Base-by-base conservation (phyloP, 495 filamentous ascomycete genomes). In the Penicillium egyptiacum region DNA sequence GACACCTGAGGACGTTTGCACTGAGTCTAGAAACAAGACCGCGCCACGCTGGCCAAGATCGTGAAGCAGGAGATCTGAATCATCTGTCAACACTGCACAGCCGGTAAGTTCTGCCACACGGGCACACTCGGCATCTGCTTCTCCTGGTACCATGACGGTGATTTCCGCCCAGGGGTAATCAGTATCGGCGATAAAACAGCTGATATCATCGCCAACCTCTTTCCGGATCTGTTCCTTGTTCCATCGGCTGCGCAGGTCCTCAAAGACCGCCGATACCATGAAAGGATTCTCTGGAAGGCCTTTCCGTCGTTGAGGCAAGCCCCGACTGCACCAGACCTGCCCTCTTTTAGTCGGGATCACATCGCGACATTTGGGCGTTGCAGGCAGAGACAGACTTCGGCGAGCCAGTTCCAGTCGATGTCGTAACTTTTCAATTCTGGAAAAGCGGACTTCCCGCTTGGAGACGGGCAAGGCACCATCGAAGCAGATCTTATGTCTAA, bases 21-120 rank as follows among this genome's bases (percentile, higher is more conserved):
- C 55, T 6, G 85, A 83, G 48, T 76, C 69, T 22, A 91, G 71
- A 60, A 88, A 83, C 5, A 83, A 65, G 2, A 90, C 83, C 5
- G 74, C 70, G 2, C 87, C 84, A 19, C 76, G 40, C 0, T 60
- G 25, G 2, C 86, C 88, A 5, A 90, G 73, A 46, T 89, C 79
- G 62, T 89, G 79, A 0, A 90, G 75, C 20, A 91, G 72, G n/a
- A 91, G 74, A 61, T 92, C 89, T 0, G 89, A 91, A 62, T 92
- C 89, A 23, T 78, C 81, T 8, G 88, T 90, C 11, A 92, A 62
- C 25, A 90, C 66, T 4, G 75, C 70, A 0, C 79, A 78, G 4
- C 79, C 82, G 45, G 77, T 69, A 3, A 68, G 46, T n/a, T 68
- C 75, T n/a, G 83, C 69, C 44, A 81, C 70, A 31, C 72, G 60